phyloP scores from a whole-genome alignment of 2,329 filamentous ascomycete genomes.

The Chaetomium olivaceum region DNA sequence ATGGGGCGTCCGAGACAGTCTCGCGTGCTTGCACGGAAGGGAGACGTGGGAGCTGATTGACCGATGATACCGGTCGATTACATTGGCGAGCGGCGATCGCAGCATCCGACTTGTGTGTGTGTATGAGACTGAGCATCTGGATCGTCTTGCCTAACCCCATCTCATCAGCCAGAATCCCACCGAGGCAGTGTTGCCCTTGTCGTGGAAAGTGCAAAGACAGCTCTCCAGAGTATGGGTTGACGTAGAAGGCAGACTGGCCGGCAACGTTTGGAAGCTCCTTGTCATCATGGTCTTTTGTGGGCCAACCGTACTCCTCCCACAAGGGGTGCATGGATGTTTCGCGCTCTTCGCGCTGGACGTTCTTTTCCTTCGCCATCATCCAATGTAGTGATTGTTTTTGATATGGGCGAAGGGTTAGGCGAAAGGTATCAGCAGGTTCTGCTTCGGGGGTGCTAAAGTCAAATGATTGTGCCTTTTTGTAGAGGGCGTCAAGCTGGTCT shows the following conservation, averaged over 20 bases:
- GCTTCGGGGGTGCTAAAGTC: conserved; percentile 90
- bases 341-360: conserved; percentile 65
- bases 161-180: conserved; percentile 90
- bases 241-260: conserved; percentile 76
- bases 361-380: conserved; percentile 93
- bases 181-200: conserved; percentile 92
- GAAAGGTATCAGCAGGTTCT: conserved; percentile 79
- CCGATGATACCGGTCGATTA: conserved; percentile 41
- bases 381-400: conserved; percentile 94
- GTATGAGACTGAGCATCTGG: conserved; percentile 93
- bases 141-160: conserved; percentile 99
- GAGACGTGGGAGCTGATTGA: conserved; percentile 64
- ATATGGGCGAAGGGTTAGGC: conserved; percentile 82
- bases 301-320: conserved; percentile 96
- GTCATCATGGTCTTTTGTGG: conserved; percentile 82
- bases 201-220: conserved; percentile 86
- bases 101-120: conserved; percentile 70
- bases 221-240: conserved; percentile 96
- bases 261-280: conserved; percentile 66
- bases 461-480: conserved; percentile 94
- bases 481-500: conserved; percentile 89
- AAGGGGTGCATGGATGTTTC: conserved; percentile 90
- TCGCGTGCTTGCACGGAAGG: conserved; percentile 52
- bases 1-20: conserved; percentile 68
- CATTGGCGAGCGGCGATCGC: conserved; percentile 43